Conservation (phyloP, 2,329 filamentous ascomycete genomes). For the Periconia macrospinosa region DNA sequence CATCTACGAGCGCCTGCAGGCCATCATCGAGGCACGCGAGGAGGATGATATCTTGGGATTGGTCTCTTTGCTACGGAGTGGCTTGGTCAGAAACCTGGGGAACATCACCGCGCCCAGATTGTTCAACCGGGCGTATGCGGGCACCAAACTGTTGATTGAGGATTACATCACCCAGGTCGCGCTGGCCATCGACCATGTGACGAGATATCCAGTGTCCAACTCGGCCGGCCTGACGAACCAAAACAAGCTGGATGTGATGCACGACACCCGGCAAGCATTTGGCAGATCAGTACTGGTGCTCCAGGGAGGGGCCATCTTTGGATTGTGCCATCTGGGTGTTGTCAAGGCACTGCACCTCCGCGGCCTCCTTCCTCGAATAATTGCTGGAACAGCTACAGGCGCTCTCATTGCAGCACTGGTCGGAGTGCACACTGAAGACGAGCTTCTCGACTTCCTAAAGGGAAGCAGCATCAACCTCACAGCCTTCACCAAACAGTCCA, state of each 20-base stretch:
- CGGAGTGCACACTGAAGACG: conserved; percentile 82
- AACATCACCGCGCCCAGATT: conserved; percentile 82
- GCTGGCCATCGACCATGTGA: conserved; percentile 78
- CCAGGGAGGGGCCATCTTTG: conserved; percentile 90
- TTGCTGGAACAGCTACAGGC: conserved; percentile 87
- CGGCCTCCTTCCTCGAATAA: conserved; percentile 82
- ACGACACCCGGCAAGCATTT: conserved; percentile 86
- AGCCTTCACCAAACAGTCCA: conserved; percentile 62
- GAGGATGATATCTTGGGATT: conserved; percentile 73
- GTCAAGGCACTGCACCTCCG: conserved; percentile 83
- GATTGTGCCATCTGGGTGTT: conserved; percentile 85
- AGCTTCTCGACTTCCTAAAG: conserved; percentile 74
- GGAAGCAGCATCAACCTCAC: conserved; percentile 81
- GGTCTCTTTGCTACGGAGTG: conserved; percentile 78
- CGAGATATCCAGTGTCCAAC: conserved; percentile 61
- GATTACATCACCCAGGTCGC: conserved; percentile 86
- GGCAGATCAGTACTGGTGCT: conserved; percentile 83
- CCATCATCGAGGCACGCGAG: conserved; percentile 69
- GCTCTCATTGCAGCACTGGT: conserved; percentile 88
- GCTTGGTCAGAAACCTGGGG: conserved; percentile 78
- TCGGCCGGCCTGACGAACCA: conserved; percentile 65
- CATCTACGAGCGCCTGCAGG: conserved; percentile 75
- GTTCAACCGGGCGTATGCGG: conserved; percentile 83
- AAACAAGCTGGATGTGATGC: conserved; percentile 81
- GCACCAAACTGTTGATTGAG: conserved; percentile 88